These are phyloP conservation scores for Haberlea rhodopensis DNA, from an alignment of 257 asterid species.

Conservation along the genomic window DNA sequence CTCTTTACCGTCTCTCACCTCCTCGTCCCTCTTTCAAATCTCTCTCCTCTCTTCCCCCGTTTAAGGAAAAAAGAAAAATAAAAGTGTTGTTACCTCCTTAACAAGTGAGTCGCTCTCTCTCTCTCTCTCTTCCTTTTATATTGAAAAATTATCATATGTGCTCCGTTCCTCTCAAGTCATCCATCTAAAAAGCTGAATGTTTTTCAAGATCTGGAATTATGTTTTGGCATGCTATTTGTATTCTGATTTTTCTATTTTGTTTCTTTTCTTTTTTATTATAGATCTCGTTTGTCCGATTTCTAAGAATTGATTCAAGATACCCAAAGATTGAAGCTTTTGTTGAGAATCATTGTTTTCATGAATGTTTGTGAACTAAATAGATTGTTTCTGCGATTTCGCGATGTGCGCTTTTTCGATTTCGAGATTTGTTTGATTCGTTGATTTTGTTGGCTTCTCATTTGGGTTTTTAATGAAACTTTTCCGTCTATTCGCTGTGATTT, in stretches of 20 bases:
- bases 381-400: conserved; percentile 18
- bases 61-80: too few species aligned
- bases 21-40: too few species aligned
- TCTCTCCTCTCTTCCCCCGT: too few species aligned
- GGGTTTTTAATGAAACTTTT: conserved; percentile 4
- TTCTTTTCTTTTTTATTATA: conserved; percentile 27
- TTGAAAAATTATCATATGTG: too few species aligned
- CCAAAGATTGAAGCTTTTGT: conserved; percentile 31
- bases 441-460: conserved; percentile 13
- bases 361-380: conserved; percentile 5
- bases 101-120: too few species aligned
- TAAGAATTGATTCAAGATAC: conserved; percentile 53
- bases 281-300: conserved; percentile 36
- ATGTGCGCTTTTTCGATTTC: conserved; percentile 12
- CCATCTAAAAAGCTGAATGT: not conserved
- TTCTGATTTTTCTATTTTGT: conserved; percentile 19
- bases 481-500: not conserved
- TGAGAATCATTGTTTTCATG: conserved; percentile 21
- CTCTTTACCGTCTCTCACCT: too few species aligned
- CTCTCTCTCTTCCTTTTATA: too few species aligned
- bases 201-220: not conserved
- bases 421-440: conserved; percentile 28
- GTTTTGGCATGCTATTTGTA: conserved; percentile 19
- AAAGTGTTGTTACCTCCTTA: too few species aligned
- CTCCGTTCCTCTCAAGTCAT: too few species aligned